Base-by-base conservation (phyloP, 2,329 filamentous ascomycete genomes). In the Xylariomycetidae sp. region DNA sequence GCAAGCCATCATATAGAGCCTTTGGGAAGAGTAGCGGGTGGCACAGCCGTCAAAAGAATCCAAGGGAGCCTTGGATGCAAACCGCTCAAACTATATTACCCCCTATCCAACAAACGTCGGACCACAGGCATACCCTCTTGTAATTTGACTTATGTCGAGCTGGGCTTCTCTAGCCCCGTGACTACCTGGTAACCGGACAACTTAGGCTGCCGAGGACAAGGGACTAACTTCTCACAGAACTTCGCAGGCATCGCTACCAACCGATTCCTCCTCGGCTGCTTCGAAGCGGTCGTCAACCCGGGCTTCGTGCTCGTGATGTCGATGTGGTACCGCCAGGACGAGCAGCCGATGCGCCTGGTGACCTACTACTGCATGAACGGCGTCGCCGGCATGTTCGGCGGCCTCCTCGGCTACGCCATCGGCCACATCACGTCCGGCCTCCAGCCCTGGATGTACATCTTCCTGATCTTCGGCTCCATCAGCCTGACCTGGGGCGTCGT, bases 401-500 rank as follows among this genome's bases (percentile, higher is more conserved):
- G 48, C 3, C 25, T 54, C 13, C 41, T 56, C 27, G 52, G 50
- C n/a, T 56, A 54, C 25, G 52, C 51, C 19, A 43, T 54, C 16
- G 52, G 52, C 2, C 50, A 55, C 16, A 54, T 55, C 14, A 51
- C 41, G 3, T 46, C 51, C 0, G 49, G 51, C 1, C 34, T 58
- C 12, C 38, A 42, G 3, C 45, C 38, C 12, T 57, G 56, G 56
- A 55, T 57, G 45, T 58, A 55, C 31, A 44, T 48, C 12, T 48
- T 55, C 17, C 39, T 45, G 53, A 61, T 34, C 56, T 52, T 53
- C 15, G 52, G 52, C 3, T 42, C 48, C 7, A 36, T 51, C 22
- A 55, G 49, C 31, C 14, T 54, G n/a, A 32, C 41, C 1, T 52
- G 48, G 45, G 49, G 44, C 2, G 37, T 34, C 17, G 25, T 46